These are phyloP conservation scores for Solanum bulbocastanum DNA, from an alignment of 257 asterid genomes.

Conservation along the genomic window DNA sequence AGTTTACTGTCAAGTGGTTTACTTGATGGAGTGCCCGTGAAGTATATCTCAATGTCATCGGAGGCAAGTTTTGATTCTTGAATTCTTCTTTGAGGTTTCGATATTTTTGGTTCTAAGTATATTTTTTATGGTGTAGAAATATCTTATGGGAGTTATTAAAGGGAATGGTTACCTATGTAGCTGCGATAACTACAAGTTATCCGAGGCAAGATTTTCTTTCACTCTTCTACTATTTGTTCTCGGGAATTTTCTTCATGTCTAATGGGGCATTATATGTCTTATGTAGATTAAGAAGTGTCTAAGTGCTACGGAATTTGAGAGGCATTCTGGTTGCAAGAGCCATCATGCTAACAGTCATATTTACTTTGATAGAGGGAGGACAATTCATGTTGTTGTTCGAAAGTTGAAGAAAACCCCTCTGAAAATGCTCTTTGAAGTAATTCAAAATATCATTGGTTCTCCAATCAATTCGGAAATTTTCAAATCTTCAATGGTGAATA, in stretches of 20 bases:
- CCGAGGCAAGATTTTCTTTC: neutral
- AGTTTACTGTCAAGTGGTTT: slow-evolving; percentile 70
- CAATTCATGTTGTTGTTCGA: slow-evolving; percentile 59
- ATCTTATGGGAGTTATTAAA: slow-evolving; percentile 51
- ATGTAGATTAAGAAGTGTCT: slow-evolving; percentile 19
- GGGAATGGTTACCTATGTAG: slow-evolving; percentile 69
- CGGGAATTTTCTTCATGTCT: neutral
- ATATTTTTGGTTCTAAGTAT: no score
- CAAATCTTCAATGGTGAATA: slow-evolving; percentile 60
- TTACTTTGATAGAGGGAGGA: slow-evolving; percentile 67
- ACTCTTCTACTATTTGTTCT: neutral
- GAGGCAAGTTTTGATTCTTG: slow-evolving; percentile 39
- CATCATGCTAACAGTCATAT: slow-evolving; percentile 78
- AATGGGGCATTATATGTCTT: neutral
- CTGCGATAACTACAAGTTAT: slow-evolving; percentile 51
- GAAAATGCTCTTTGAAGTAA: slow-evolving; percentile 43
- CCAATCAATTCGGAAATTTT: slow-evolving; percentile 50
- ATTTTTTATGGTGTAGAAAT: slow-evolving; percentile 34
- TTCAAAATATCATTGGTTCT: slow-evolving; percentile 49
- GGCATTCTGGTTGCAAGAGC: slow-evolving; percentile 75
- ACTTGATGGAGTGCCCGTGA: slow-evolving; percentile 84
- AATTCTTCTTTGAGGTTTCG: neutral
- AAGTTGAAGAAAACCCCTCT: slow-evolving; percentile 65
- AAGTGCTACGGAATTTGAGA: slow-evolving; percentile 71
- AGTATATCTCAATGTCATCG: slow-evolving; percentile 80